A percentile compares a stretch with the other conserved stretches of the same genome.
phyloP scores from a whole-genome alignment of 345 rosid species.

The Syzygium aqueum region DNA sequence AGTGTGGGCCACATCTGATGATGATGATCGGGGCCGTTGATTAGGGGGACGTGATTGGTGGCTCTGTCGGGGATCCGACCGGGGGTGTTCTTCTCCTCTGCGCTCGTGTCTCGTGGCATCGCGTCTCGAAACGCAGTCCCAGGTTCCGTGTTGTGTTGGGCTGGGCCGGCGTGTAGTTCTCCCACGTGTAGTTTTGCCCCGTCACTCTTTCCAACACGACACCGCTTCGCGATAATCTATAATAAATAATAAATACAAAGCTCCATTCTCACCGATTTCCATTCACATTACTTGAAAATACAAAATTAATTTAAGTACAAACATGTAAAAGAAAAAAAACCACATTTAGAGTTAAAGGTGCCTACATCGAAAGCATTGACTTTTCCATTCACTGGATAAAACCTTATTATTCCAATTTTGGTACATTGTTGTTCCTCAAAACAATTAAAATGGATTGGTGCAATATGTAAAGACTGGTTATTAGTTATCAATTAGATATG shows the following conservation, averaged over 20 bases:
- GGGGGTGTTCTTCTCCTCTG: not conserved
- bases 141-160: not conserved
- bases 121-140: not conserved
- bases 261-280: not conserved
- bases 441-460: not conserved
- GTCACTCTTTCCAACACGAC: not conserved
- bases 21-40: not conserved
- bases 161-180: not conserved
- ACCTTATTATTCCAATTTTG: not conserved
- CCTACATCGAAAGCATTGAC: not conserved
- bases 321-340: not conserved
- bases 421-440: not conserved
- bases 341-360: not conserved
- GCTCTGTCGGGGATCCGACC: slow-evolving; percentile 1
- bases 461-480: not conserved
- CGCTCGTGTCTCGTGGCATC: not conserved
- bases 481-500: not conserved
- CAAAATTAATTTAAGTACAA: not conserved
- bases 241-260: not conserved
- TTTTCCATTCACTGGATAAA: not conserved
- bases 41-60: not conserved
- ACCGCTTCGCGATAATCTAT: not conserved
- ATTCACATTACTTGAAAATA: not conserved
- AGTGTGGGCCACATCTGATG: not conserved
- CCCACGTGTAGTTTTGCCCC: not conserved